These are phyloP conservation scores for Oryza glaberrima DNA, from an alignment of 176 grass and related monocot species.

Conservation along the genomic window DNA sequence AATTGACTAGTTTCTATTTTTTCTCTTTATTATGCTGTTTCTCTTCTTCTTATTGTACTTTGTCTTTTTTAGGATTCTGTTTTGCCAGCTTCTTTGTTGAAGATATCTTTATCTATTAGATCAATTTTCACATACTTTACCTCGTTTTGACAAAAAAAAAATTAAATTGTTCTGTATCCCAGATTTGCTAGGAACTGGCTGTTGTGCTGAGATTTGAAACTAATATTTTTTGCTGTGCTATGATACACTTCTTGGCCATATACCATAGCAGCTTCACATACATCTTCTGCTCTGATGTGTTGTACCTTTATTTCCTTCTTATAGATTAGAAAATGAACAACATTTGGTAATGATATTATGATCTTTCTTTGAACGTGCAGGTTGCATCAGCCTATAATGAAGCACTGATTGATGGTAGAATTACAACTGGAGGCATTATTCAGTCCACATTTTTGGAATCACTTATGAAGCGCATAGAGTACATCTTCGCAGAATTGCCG, in stretches of 20 bases:
- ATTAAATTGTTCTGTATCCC: not conserved
- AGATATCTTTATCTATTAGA: slow-evolving; percentile 1
- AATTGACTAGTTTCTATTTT: slow-evolving; percentile 8
- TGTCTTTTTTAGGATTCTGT: not conserved
- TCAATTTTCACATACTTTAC: not conserved
- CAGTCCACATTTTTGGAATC: slow-evolving; percentile 86
- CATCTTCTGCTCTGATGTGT: not conserved
- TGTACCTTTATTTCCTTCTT: not conserved
- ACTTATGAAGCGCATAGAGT: slow-evolving; percentile 66
- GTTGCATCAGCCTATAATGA: slow-evolving; percentile 80
- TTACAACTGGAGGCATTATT: slow-evolving; percentile 71
- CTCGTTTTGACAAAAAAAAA: too few species aligned
- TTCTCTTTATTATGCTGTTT: not conserved
- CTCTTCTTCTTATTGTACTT: slow-evolving; percentile 6
- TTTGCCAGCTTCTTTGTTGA: not conserved
- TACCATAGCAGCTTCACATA: slow-evolving; percentile 5
- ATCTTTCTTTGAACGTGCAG: slow-evolving; percentile 49
- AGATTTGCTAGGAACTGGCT: not conserved
- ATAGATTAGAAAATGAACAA: not conserved
- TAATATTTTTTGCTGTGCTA: not conserved
- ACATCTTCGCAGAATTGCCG: slow-evolving; percentile 50
- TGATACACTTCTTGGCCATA: not conserved
- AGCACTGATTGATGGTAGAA: slow-evolving; percentile 67
- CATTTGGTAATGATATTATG: slow-evolving; percentile 16
- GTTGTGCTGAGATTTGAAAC: not conserved